phyloP scores from a whole-genome alignment of 108 stramenopile species.

The Halocafeteria seosinensis region DNA sequence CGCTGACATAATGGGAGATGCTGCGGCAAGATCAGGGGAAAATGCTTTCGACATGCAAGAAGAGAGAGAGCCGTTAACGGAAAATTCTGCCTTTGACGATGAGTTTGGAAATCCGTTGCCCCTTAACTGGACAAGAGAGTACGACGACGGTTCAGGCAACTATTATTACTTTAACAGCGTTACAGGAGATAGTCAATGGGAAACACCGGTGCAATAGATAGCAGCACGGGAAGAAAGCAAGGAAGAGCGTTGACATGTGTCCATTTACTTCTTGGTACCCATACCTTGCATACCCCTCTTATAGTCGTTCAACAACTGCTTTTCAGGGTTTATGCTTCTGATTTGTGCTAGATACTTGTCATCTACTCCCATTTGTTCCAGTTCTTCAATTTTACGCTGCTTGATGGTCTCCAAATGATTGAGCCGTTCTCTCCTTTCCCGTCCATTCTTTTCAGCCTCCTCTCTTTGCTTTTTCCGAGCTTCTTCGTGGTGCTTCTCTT shows the following conservation, averaged over 20 bases:
- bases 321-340: not conserved
- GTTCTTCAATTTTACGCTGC: slow-evolving; percentile 4
- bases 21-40: not conserved
- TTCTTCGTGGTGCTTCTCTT: not conserved
- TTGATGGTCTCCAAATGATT: not conserved
- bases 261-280: too few species aligned
- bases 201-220: not conserved
- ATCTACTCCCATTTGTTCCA: slow-evolving; percentile 4
- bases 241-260: too few species aligned
- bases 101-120: not conserved
- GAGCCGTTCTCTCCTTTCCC: not conserved
- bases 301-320: not conserved
- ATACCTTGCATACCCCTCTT: too few species aligned
- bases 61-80: not conserved
- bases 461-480: not conserved
- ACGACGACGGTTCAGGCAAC: not conserved
- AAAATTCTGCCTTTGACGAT: not conserved
- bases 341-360: not conserved
- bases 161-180: slow-evolving; percentile 1
- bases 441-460: not conserved
- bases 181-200: not conserved
- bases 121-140: not conserved
- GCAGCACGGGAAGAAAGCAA: too few species aligned
- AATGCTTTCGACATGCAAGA: not conserved
- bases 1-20: not conserved